Base-by-base conservation (phyloP, 345 rosid species). In the Bruguiera gymnorhiza region DNA sequence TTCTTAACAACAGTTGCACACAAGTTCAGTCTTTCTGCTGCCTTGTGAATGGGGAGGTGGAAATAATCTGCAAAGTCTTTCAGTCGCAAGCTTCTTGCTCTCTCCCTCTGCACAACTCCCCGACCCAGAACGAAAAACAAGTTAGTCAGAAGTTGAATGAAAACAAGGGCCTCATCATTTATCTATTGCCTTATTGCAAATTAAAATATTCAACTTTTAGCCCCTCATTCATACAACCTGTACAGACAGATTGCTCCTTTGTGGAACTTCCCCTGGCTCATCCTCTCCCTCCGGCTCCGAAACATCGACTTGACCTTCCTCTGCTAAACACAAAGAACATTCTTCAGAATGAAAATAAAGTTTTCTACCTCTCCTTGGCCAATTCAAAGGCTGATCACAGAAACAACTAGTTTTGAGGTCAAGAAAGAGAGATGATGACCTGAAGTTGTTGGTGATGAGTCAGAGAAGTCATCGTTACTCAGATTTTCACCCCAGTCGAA, bases 1-100 rank as follows among this genome's bases (percentile, higher is more conserved):
- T 76, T 87, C 76, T 86, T 86, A 48, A 89, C 81, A 6, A 84
- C 91, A 8, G 92, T 89, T 7, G 85, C 82, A 53, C 89, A 89
- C 60, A 87, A 24, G 11, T 64, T 69, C 75, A 87, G 23, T 55
- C n/a, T 69, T 66, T 23, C 53, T 1, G 96, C 83, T 0, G 96
- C 96, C 51, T 73, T 72, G 61, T 79, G 84, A 0, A 86, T 83
- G 2, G 89, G 86, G 53, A 86, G 81, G 70, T 86, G 86, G 36
- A 87, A 87, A 58, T 74, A 79, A 2, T 32, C 48, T 32, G 29
- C 70, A 4, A 89, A 27, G 30, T 87, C 88, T 18, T 27, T 53
- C 70, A 86, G 5, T 3, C 79, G 69, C 84, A 87, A 15, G 31
- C 54, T 81, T 6, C 81, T 82, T 1, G 86, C 29, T 69, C 89